Percentiles rank a stretch among this genome's conserved stretches.
Conservation (phyloP, 1,284 basidiomycete species). For the Pholiota adiposa region DNA sequence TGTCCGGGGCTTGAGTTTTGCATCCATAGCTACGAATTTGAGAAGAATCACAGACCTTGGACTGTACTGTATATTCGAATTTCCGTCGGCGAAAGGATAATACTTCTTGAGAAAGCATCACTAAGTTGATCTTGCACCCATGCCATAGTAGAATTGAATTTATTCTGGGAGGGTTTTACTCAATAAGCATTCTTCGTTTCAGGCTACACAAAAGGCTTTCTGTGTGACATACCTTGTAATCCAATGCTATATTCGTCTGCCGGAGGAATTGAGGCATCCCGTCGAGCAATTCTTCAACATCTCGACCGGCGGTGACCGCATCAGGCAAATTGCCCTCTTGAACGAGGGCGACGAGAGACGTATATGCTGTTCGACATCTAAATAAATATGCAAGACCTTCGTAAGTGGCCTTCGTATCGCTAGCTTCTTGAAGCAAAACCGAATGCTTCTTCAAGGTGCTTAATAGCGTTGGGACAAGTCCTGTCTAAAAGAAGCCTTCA, state of each 20-base stretch:
- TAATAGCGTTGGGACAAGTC: constrained; percentile 63
- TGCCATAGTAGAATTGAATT: constrained; percentile 56
- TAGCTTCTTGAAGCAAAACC: constrained; percentile 59
- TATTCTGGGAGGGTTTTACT: constrained; percentile 45
- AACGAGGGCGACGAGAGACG: constrained; percentile 46
- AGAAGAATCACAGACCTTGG: constrained; percentile 51
- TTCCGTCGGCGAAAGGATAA: constrained; percentile 53
- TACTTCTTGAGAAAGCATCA: constrained; percentile 64
- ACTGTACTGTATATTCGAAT: constrained; percentile 56
- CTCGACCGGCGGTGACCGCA: constrained; percentile 48
- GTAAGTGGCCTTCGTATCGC: constrained; percentile 54
- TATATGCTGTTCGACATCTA: constrained; percentile 50
- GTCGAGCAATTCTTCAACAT: constrained; percentile 49
- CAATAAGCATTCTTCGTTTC: background rate
- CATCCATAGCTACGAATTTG: background rate
- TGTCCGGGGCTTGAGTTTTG: constrained; percentile 30
- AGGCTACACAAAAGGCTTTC: too few species aligned
- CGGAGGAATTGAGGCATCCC: constrained; percentile 56
- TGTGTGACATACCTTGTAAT: constrained; percentile 55
- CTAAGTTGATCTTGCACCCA: constrained; percentile 72
- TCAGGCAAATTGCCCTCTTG: constrained; percentile 63
- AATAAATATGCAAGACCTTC: constrained; percentile 58
- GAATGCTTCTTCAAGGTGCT: constrained; percentile 58
- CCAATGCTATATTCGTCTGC: constrained; percentile 52
- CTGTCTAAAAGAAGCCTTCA: constrained; percentile 49